Base-by-base conservation (phyloP, 2,329 filamentous ascomycete species). In the Bertia moriformis region DNA sequence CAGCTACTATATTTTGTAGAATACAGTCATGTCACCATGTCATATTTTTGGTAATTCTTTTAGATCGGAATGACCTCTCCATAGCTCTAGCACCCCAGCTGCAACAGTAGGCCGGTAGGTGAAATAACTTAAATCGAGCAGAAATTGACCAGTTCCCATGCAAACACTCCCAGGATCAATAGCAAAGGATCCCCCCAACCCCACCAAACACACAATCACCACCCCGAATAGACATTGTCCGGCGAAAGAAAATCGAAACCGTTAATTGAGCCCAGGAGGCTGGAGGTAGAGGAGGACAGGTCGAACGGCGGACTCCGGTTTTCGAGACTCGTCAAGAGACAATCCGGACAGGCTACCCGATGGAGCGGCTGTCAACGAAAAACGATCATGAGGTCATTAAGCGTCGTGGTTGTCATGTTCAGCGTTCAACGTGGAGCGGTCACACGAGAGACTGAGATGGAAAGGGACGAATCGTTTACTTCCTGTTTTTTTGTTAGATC, bases 401-500 rank as follows among this genome's bases (percentile, higher is more conserved):
- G 15, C 32, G 15, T 12, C 10, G 15, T 35, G 10, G 32, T 35
- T 10, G 32, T 35, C 32, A 17, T 35, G 37, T 20, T 20, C 18
- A 20, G 37, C 20, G 37, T 38, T 38, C 20, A 27, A 19, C 37
- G 14, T 38, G n/a, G 37, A 38, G 37, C 33, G 19, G 7, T n/a
- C 14, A 38, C 10, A 18, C 18, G 37, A 49, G 46, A 51, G 53
- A 54, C 56, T 60, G 71, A 71, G 69, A 67, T 63, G 63, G 62
- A 64, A 55, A 52, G 63, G n/a, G 61, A 66, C 62, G 67, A 73
- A 63, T 60, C 62, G 69, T 73, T 80, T 80, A 80, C 68, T 80
- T 80, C 66, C 75, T 80, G 55, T 30, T 19, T 19, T 15, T 17
- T 14, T 45, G 44, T 49, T 41, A 50, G 47, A 10, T 35, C 32